Conservation (phyloP, 495 filamentous ascomycete genomes). For the Achaetomiella virescens region DNA sequence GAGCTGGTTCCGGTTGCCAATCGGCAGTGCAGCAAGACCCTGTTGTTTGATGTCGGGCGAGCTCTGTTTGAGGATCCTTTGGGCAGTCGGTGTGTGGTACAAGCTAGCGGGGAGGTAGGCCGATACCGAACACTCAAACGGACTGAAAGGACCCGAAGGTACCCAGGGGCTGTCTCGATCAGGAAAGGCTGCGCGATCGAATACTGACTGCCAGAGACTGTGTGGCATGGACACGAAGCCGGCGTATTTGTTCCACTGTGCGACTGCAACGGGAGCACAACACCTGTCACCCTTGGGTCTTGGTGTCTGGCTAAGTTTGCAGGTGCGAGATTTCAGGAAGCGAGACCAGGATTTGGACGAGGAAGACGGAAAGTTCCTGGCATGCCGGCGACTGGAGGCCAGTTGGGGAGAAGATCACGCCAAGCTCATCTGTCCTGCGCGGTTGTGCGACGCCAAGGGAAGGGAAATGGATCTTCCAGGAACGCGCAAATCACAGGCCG, state of each 20-base stretch:
- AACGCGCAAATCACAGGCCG: no score
- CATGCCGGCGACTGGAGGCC: background rate
- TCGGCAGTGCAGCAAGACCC: no score
- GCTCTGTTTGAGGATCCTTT: background rate
- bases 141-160: background rate
- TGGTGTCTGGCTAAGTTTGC: conserved; percentile 1
- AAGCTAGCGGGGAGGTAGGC: background rate
- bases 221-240: background rate
- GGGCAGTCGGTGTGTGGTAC: conserved; percentile 7
- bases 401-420: no score
- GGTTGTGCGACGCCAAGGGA: background rate
- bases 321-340: background rate
- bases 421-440: background rate
- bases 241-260: conserved; percentile 1
- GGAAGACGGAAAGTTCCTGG: background rate
- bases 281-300: background rate
- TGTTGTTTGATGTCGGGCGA: background rate
- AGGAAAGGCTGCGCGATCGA: conserved; percentile 3
- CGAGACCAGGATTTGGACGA: background rate
- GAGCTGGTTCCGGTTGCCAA: background rate
- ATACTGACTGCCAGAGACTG: no score
- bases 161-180: background rate
- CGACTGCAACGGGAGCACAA: background rate
- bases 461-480: background rate
- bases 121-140: background rate